phyloP scores from a whole-genome alignment of 2,329 filamentous ascomycete genomes.

The Dothistroma septosporum region DNA sequence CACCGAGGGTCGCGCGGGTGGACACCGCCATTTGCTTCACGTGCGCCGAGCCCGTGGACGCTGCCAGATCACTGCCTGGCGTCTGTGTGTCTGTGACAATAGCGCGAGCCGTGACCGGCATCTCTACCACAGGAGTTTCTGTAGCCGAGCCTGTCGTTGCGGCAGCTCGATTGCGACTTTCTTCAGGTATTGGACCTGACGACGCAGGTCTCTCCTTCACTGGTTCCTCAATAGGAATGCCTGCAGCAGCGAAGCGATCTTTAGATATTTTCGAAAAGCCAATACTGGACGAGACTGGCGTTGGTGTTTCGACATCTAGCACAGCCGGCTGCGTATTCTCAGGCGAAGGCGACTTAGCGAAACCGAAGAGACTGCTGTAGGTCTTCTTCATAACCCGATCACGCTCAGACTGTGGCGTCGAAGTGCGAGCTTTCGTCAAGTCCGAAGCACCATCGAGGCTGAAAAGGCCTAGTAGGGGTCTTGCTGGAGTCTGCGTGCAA shows the following conservation, averaged over 20 bases:
- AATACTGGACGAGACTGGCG: background rate
- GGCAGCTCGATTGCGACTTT: background rate
- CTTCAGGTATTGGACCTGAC: background rate
- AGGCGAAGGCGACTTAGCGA: conserved; percentile 26
- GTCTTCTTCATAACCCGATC: conserved; percentile 30
- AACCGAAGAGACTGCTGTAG: conserved; percentile 32
- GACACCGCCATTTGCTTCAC: background rate
- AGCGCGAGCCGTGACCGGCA: background rate
- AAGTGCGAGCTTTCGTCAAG: conserved; percentile 6
- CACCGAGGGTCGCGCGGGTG: background rate
- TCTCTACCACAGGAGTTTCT: background rate
- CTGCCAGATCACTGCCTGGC: background rate
- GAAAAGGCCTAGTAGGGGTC: conserved; percentile 10
- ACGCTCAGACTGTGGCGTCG: conserved; percentile 28
- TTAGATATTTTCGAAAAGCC: background rate
- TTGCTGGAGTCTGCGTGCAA: conserved; percentile 9
- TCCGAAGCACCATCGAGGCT: conserved; percentile 21
- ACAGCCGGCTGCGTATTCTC: conserved; percentile 9
- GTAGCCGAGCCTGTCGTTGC: background rate
- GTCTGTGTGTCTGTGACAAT: background rate
- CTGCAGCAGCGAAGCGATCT: conserved; percentile 3
- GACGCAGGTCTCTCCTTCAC: background rate
- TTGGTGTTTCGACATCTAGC: background rate
- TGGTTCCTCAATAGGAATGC: background rate
- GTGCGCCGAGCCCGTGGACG: background rate